Conservation (phyloP, 768 basidiomycete genomes). For the Lentinula raphanica region DNA sequence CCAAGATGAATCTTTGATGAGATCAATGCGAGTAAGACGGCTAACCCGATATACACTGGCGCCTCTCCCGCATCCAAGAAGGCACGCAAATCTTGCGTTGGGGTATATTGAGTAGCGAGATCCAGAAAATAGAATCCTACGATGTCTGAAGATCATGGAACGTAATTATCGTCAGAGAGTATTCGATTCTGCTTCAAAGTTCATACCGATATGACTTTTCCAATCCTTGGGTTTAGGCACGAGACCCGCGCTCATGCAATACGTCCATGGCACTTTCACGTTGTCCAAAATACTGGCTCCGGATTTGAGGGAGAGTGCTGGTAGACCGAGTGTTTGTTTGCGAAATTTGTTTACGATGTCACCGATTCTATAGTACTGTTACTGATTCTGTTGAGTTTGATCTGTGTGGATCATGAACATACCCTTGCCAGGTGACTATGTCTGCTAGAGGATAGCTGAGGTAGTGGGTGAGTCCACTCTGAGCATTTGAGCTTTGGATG, state of each 20-base stretch:
- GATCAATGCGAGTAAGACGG: background rate
- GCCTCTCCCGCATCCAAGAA: constrained; percentile 46
- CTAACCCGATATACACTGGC: constrained; percentile 57
- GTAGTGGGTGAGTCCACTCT: constrained; percentile 49
- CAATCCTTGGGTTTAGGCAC: constrained; percentile 60
- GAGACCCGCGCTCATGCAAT: constrained; percentile 54
- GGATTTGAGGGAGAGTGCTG: constrained; percentile 40
- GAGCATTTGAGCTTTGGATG: constrained; percentile 49
- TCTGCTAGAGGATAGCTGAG: constrained; percentile 57
- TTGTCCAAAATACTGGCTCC: constrained; percentile 50
- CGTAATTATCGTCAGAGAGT: background rate
- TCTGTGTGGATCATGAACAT: constrained; percentile 10
- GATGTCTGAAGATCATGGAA: constrained; percentile 34
- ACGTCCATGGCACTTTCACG: constrained; percentile 56
- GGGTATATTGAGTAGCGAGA: constrained; percentile 42
- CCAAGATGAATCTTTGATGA: background rate
- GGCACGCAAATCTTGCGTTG: constrained; percentile 37
- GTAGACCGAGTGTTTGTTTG: constrained; percentile 40
- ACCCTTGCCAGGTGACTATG: constrained; percentile 59
- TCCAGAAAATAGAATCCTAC: constrained; percentile 63
- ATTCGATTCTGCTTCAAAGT: background rate
- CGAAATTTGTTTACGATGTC: constrained; percentile 58
- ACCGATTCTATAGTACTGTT: constrained; percentile 51
- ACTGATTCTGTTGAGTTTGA: too few relatives aligned
- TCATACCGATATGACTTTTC: constrained; percentile 55